phyloP scores from a whole-genome alignment of 306 rosid species.

The Cucurbita ficifolia region DNA sequence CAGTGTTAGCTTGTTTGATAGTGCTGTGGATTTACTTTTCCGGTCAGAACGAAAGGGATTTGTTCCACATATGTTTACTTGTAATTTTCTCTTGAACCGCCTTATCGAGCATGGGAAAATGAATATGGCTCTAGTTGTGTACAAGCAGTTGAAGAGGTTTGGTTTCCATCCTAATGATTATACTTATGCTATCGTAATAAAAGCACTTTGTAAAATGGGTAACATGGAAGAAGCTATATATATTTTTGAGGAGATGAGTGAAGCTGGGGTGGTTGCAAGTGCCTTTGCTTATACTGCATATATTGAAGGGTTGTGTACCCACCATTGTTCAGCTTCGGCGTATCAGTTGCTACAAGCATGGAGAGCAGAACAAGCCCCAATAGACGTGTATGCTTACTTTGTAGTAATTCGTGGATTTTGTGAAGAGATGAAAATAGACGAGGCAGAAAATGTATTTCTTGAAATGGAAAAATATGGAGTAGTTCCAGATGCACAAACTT shows the following conservation, averaged over 20 bases:
- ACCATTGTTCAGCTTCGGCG: slow-evolving; percentile 33
- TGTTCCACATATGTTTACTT: slow-evolving; percentile 36
- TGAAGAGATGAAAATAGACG: slow-evolving; percentile 41
- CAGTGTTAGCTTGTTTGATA: slow-evolving; percentile 46
- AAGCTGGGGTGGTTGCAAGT: slow-evolving; percentile 29
- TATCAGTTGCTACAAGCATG: slow-evolving; percentile 38
- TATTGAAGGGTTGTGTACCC: slow-evolving; percentile 62
- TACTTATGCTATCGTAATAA: slow-evolving; percentile 56
- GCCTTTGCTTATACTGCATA: slow-evolving; percentile 37
- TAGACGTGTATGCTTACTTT: slow-evolving; percentile 39
- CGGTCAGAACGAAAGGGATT: slow-evolving; percentile 32
- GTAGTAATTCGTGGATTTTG: slow-evolving; percentile 62
- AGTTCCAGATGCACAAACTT: slow-evolving; percentile 37
- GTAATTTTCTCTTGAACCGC: slow-evolving; percentile 59
- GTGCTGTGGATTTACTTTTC: slow-evolving; percentile 49
- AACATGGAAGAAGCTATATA: slow-evolving; percentile 25
- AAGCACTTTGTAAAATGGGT: slow-evolving; percentile 53
- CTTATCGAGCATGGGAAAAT: slow-evolving; percentile 29
- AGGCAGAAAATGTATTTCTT: slow-evolving; percentile 37
- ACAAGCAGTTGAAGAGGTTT: slow-evolving; percentile 45
- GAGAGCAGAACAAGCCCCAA: slow-evolving; percentile 18
- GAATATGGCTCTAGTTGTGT: slow-evolving; percentile 34
- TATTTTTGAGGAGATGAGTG: slow-evolving; percentile 54
- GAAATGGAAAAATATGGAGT: slow-evolving; percentile 57
- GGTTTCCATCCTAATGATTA: slow-evolving; percentile 54